Base-by-base conservation (phyloP, 2,329 filamentous ascomycete genomes). In the Zasmidium angulare region DNA sequence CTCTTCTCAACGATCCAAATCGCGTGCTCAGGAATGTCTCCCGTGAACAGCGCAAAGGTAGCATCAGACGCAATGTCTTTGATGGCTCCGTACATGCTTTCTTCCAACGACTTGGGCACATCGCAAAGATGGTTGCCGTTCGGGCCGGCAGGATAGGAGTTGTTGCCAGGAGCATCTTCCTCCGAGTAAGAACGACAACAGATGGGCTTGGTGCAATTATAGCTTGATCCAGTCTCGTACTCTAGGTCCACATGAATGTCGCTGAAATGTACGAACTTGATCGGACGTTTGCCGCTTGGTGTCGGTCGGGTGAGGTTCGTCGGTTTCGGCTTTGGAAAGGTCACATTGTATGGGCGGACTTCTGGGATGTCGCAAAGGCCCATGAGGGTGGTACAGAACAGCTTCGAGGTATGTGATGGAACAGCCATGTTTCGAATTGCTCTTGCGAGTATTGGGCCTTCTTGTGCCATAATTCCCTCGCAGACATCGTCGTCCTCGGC, bases 231-330 rank as follows among this genome's bases (percentile, higher is more conserved):
- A 1, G 77, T 71, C 22, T 78, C 77, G 68, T 87, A 87, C 11
- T 78, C 74, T 4, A 78, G 79, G 62, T 87, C 84, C 55, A 86
- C 74, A 59, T 86, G 84, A 46, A 85, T 83, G 63, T 87, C 84
- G 12, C 82, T 84, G 69, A 83, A 82, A 66, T 87, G 84, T 22
- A 85, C 82, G 3, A 87, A 75, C 63, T 81, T 79, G 63, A 85
- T 68, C 4, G 82, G 80, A 3, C 73, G 65, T 68, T 78, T 70
- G 2, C 79, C 77, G 53, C 79, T 82, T 1, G 80, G 73, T 17
- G 78, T 76, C 0, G 76, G 76, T 14, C 79, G 76, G 14, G 59
- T 61, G 14, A 43, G 36, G 2, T 58, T 65, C 17, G 67, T 66
- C 17, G 70, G 58, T 60, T 79, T 79, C 7, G 75, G 65, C 6